Percentiles rank a stretch among this genome's conserved stretches.
Evolutionary conservation across 108 stramenopile species (phyloP).

Genomic region (Skeletonema potamos): DNA sequence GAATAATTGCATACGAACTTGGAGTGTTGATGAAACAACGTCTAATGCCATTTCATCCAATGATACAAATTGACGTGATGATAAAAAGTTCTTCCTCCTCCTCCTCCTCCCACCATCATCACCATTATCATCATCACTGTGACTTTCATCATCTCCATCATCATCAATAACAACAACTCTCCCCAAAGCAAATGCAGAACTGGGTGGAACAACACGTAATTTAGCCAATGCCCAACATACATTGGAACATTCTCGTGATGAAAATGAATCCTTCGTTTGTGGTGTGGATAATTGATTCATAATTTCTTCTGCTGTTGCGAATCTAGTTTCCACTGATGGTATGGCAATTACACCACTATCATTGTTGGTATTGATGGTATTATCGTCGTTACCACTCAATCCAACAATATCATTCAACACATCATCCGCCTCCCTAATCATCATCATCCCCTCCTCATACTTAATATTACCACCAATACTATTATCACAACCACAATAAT

Average conservation of each 20-base stretch:
- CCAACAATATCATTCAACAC: constrained; percentile 23
- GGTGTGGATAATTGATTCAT: constrained; percentile 6
- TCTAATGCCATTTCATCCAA: constrained; percentile 50
- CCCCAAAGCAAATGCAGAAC: constrained; percentile 49
- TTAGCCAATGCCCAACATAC: constrained; percentile 84
- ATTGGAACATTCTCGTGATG: constrained; percentile 72
- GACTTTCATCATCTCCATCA: constrained; percentile 5
- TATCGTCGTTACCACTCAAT: neutral
- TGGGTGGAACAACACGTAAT: constrained; percentile 64
- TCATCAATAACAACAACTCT: constrained; percentile 6
- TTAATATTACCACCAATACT: neutral
- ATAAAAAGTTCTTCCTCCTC: neutral
- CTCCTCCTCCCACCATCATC: neutral
- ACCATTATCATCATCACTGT: constrained; percentile 7
- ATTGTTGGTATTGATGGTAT: neutral
- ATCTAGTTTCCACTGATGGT: neutral
- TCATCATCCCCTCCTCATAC: neutral
- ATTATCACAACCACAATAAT: neutral
- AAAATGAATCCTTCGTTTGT: constrained; percentile 32
- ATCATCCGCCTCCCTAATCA: constrained; percentile 24
- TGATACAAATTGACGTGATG: constrained; percentile 26
- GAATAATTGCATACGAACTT: constrained; percentile 43
- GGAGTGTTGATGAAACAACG: constrained; percentile 31
- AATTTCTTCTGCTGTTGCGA: constrained; percentile 9
- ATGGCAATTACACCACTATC: too few species aligned